phyloP scores from a whole-genome alignment of 306 rosid species.

The Begonia fuchsioides region DNA sequence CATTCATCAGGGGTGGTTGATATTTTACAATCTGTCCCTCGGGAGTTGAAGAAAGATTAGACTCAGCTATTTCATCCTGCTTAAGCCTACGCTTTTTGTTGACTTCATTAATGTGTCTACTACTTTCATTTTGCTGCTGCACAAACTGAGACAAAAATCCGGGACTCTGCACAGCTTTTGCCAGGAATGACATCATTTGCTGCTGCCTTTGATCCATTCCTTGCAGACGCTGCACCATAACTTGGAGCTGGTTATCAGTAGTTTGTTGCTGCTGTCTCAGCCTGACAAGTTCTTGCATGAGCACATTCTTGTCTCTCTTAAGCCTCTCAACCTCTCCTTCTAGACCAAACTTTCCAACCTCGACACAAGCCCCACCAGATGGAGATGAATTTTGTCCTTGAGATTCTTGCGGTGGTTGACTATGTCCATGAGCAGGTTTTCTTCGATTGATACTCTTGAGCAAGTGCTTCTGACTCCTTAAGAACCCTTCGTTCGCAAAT shows the following conservation, averaged over 20 bases:
- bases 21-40: conserved; percentile 85
- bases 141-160: conserved; percentile 89
- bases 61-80: conserved; percentile 54
- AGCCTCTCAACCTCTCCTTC: conserved; percentile 97
- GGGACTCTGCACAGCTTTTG: conserved; percentile 95
- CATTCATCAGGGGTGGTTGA: conserved; percentile 73
- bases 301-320: conserved; percentile 93
- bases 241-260: conserved; percentile 82
- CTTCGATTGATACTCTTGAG: conserved; percentile 72
- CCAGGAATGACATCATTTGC: conserved; percentile 97
- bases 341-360: conserved; percentile 94
- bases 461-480: conserved; percentile 89
- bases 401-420: conserved; percentile 31
- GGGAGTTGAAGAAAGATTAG: conserved; percentile 29
- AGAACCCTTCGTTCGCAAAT: conserved; percentile 89
- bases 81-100: conserved; percentile 79
- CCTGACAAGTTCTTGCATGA: conserved; percentile 96
- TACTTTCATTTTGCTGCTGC: conserved; percentile 84
- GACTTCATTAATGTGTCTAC: conserved; percentile 55
- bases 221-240: conserved; percentile 88
- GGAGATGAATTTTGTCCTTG: conserved; percentile 59
- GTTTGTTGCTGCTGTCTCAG: conserved; percentile 96
- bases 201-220: conserved; percentile 99
- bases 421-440: conserved; percentile 80
- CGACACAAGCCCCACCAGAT: conserved; percentile 81